Evolutionary conservation across 2,329 filamentous ascomycete genomes (phyloP), one percentile per base, ranked within the genome.

Genomic region (Pseudocercospora fuligena): DNA sequence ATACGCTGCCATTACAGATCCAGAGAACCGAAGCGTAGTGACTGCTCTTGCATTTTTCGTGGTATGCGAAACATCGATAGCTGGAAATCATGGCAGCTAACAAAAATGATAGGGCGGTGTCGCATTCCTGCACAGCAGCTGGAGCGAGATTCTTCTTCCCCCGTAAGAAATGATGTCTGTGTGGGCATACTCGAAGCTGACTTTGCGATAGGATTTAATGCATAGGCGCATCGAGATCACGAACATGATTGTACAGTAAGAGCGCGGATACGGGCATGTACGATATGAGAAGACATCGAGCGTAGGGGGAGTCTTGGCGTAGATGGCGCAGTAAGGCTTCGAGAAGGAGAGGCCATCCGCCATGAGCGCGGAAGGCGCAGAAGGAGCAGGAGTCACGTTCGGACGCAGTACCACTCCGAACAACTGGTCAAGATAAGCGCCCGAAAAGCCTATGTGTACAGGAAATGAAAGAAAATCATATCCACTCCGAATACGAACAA

Each of bases 1-100:
- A 57, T 74, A 82, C 67, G 75, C 78, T 64, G 78, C 76, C 46
- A 70, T 85, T 58, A 82, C 81, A 59, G 80, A 77, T 69, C 73
- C 79, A 51, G 84, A 86, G 70, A 86, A 86, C 75, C 77, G 83
- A 69, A 80, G 76, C 61, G 78, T 85, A 25, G 79, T 86, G 16
- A 82, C 80, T 36, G 78, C 81, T 8, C 76, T 85, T 58, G 80
- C 80, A 21, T 74, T 85, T 67, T 86, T 86, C 66, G 83, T 81
- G 73, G 84, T 86, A 81, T 77, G 83, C 40, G 4, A 23, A 49
- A 11, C 3, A 36, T 8, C 40, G 12, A n/a, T 5, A 9, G 5
- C 27, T 29, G 47, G 54, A 19, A 25, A 16, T 33, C 11, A 59
- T 36, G 36, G 8, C 43, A 6, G 43, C 49, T 61, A 36, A 61